These are phyloP conservation scores for Verruconis gallopava DNA, from an alignment of 2,329 filamentous ascomycete genomes.

Conservation along the genomic window DNA sequence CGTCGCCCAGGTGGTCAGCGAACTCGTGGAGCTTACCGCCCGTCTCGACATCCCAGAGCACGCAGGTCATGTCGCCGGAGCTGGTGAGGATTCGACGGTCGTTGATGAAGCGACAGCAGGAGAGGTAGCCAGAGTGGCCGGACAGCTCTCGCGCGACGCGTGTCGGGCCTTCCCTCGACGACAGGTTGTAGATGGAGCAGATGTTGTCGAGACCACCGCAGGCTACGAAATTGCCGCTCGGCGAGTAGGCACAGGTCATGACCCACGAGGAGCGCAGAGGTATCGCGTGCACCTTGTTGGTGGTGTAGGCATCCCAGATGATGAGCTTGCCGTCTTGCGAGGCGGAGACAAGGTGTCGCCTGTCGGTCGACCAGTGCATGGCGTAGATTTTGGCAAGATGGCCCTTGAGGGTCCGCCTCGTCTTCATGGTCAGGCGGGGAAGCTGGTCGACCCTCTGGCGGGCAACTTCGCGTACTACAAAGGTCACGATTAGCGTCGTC, in stretches of 20 bases:
- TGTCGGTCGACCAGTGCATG: conserved; percentile 99
- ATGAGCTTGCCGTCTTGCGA: conserved; percentile 99
- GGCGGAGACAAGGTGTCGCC: conserved; percentile 90
- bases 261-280: conserved; percentile 97
- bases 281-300: conserved; percentile 98
- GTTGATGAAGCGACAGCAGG: conserved; percentile 98
- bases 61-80: conserved; percentile 98
- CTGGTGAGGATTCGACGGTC: conserved; percentile 96
- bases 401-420: conserved; percentile 90
- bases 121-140: conserved; percentile 92
- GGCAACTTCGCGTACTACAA: conserved; percentile 76
- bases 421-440: conserved; percentile 92
- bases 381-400: conserved; percentile 99
- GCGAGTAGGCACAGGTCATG: conserved; percentile 99
- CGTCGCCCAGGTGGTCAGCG: conserved; percentile 92
- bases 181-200: conserved; percentile 98
- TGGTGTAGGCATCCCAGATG: conserved; percentile 99
- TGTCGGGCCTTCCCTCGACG: conserved; percentile 91
- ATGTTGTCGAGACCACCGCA: conserved; percentile 99
- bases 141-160: conserved; percentile 91
- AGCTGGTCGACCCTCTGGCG: conserved; percentile 85
- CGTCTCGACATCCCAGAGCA: conserved; percentile 99
- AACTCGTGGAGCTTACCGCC: conserved; percentile 96
- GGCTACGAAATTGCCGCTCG: conserved; percentile 94
- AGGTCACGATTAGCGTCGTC: conserved; percentile 1